Evolutionary conservation across 164 flowering plant species (phyloP).

Genomic region (Dillenia suffruticosa): DNA sequence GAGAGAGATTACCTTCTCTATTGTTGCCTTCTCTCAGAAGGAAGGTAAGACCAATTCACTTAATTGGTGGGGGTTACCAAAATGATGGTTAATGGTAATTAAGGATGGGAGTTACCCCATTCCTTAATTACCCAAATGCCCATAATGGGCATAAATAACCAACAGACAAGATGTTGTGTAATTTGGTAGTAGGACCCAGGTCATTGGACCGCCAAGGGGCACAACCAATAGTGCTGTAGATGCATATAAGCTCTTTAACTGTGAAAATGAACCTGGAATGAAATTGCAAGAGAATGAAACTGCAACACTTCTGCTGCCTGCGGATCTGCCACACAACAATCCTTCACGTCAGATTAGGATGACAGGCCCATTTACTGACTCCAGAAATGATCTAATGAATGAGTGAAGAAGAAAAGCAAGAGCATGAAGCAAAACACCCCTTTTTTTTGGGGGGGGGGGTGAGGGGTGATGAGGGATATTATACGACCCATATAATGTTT

Average conservation of each 20-base stretch:
- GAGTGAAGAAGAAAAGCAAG: background rate
- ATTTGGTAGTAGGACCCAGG: slow-evolving; percentile 91
- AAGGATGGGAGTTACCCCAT: no score
- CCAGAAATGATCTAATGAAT: no score
- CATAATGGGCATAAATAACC: no score
- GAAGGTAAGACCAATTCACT: no score
- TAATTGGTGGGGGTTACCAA: no score
- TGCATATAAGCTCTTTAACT: slow-evolving; percentile 54
- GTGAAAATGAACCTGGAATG: slow-evolving; percentile 35
- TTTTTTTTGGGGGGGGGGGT: background rate
- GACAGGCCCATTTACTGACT: no score
- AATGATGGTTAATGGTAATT: no score
- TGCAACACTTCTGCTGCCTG: slow-evolving; percentile 62
- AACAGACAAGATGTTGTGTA: slow-evolving; percentile 66
- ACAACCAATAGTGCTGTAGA: slow-evolving; percentile 57
- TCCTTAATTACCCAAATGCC: no score
- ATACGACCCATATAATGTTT: slow-evolving; percentile 63
- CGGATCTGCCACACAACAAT: slow-evolving; percentile 64
- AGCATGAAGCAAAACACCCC: slow-evolving; percentile 1
- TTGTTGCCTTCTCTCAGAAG: no score
- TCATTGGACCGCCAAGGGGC: slow-evolving; percentile 76
- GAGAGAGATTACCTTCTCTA: no score
- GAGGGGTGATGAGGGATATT: background rate
- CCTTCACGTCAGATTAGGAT: background rate
- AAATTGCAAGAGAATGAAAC: slow-evolving; percentile 86